phyloP scores from a whole-genome alignment of 495 filamentous ascomycete genomes.

The Xylaria scruposa region DNA sequence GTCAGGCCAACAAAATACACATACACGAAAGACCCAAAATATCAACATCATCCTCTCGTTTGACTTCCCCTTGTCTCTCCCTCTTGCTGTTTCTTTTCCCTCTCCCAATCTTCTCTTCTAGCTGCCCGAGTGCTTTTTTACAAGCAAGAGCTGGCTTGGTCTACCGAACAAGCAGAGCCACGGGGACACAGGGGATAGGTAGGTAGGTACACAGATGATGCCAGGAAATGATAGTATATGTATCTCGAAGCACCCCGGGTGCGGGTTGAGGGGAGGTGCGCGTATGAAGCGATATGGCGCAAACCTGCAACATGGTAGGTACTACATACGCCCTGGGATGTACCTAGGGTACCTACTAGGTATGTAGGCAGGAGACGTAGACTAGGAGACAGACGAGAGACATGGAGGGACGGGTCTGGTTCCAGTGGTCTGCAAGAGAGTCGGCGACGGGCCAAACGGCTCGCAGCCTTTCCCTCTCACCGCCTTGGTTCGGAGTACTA shows the following conservation, averaged over 20 bases:
- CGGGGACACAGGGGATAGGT: conserved; percentile 24
- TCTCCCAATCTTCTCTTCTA: background rate
- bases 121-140: background rate
- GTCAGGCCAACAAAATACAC: background rate
- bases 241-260: conserved; percentile 7
- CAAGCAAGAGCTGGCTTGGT: background rate
- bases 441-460: conserved; percentile 28
- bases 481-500: conserved; percentile 24
- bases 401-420: conserved; percentile 14
- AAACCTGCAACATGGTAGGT: background rate
- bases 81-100: background rate
- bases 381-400: background rate
- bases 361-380: conserved; percentile 6
- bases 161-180: conserved; percentile 14
- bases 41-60: background rate
- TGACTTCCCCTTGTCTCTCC: background rate
- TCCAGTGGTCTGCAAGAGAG: conserved; percentile 19
- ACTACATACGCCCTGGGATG: background rate
- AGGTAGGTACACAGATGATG: conserved; percentile 8
- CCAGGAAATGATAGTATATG: conserved; percentile 10
- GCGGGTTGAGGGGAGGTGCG: background rate
- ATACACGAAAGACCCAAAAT: background rate
- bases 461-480: conserved; percentile 27
- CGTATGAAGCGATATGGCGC: conserved; percentile 8
- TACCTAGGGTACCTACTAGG: background rate